These are phyloP conservation scores for Podospora anserina DNA, from an alignment of 495 filamentous ascomycete genomes.

Conservation along the genomic window DNA sequence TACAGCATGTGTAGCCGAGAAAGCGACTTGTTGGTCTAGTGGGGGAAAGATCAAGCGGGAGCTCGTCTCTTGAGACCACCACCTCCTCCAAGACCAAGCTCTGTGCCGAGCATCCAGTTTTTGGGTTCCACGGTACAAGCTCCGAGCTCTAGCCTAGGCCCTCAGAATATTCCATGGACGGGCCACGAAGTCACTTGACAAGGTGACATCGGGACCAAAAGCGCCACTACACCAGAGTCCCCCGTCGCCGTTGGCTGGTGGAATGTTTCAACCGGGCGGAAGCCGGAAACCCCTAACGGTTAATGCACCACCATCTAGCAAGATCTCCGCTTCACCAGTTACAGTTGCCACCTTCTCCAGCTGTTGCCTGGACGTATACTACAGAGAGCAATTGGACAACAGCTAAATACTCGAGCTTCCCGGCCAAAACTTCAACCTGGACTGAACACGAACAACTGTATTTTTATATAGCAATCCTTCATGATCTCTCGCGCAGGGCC, in stretches of 20 bases:
- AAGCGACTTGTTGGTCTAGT: not conserved
- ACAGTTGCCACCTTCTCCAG: slow-evolving; percentile 10
- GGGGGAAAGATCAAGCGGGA: not conserved
- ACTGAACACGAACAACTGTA: not conserved
- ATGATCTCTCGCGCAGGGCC: not conserved
- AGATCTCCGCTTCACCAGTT: slow-evolving; percentile 23
- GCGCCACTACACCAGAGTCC: slow-evolving; percentile 3
- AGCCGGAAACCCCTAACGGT: slow-evolving; percentile 16
- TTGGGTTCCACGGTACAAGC: not conserved
- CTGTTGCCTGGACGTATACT: not conserved
- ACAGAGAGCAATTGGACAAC: not conserved
- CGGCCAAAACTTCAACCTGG: not conserved
- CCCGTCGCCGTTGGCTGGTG: slow-evolving; percentile 14
- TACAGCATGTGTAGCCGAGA: not conserved
- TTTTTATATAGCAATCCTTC: not conserved
- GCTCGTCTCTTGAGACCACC: not conserved
- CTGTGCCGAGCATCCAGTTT: not conserved
- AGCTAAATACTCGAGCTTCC: not conserved
- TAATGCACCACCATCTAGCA: slow-evolving; percentile 21
- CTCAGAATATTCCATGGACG: slow-evolving; percentile 16
- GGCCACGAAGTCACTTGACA: slow-evolving; percentile 2
- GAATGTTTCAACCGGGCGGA: slow-evolving; percentile 26
- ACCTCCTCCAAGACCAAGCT: not conserved
- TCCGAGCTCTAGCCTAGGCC: not conserved
- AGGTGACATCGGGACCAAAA: slow-evolving; percentile 11